phyloP scores from a whole-genome alignment of 176 grass and related monocot species.

The Rhynchospora breviuscula region DNA sequence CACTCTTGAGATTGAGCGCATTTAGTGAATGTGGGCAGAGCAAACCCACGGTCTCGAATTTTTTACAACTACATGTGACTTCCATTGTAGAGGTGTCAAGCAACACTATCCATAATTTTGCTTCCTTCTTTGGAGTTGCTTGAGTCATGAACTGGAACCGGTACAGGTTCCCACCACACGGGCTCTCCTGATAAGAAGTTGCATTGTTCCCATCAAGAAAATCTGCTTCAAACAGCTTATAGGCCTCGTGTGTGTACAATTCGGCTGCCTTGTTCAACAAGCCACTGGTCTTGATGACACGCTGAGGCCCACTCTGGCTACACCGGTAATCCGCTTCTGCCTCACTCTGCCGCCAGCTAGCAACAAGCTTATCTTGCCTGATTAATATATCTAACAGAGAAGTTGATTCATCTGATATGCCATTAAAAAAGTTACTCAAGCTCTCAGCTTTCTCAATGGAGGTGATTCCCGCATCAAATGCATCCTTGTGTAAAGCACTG shows the following conservation, averaged over 20 bases:
- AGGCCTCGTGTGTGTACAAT: constrained; percentile 55
- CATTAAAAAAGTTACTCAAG: constrained; percentile 36
- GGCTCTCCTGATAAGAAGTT: constrained; percentile 54
- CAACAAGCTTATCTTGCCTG: constrained; percentile 50
- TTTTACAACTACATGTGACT: constrained; percentile 72
- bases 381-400: constrained; percentile 39
- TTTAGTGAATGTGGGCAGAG: constrained; percentile 76
- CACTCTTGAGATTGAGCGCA: constrained; percentile 61
- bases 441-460: constrained; percentile 37
- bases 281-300: constrained; percentile 38
- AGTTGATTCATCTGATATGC: constrained; percentile 46
- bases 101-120: constrained; percentile 58
- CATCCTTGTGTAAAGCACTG: constrained; percentile 49
- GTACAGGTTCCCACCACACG: constrained; percentile 43
- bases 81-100: constrained; percentile 54
- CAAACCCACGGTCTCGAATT: constrained; percentile 66
- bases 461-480: constrained; percentile 63
- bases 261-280: constrained; percentile 63
- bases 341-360: constrained; percentile 49
- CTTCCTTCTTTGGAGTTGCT: constrained; percentile 16
- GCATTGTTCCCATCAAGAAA: constrained; percentile 57
- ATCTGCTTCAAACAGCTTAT: constrained; percentile 51
- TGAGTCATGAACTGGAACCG: constrained; percentile 73
- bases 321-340: constrained; percentile 51
- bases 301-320: constrained; percentile 34